Evolutionary conservation across 257 asterid species (phyloP), one percentile per base, ranked within the genome.

Genomic region (Avicennia marina): DNA sequence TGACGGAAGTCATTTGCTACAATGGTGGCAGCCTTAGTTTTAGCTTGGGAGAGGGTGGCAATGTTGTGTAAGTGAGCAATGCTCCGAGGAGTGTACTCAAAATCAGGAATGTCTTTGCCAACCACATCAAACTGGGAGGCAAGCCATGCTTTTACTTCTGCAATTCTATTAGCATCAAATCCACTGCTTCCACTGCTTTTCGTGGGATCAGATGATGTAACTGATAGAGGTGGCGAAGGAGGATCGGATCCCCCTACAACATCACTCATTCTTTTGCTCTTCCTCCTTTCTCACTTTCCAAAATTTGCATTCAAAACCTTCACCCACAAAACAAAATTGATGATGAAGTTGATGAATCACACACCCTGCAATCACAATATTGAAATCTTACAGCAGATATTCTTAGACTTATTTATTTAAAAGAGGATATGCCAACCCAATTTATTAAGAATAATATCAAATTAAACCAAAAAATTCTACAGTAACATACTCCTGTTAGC

Each of bases 81-180:
- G 77, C 90, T 89, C 41, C 87, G 79, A 42, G 94, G 86, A 18
- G 98, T 93, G 76, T 86, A 93, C 75, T 86, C 95, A n/a, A 93
- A 93, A 58, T 86, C 94, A 6, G 97, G 97, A 45, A 86, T 78
- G 45, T 86, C 95, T 78, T 84, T 93, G 24, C 99, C 97, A 3
- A 46, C 95, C 11, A 83, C 91, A 36, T 82, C 84, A 56, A 90
- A 90, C 59, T 90, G 95, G 33, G 96, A 79, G 49, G 63, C 78
- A 26, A 87, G 83, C 98, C 96, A 90, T 11, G 86, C 74, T 73
- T 90, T 90, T 68, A 90, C 95, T 72, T 90, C 98, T 21, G 89
- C 81, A 63, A 87, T 81, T 65, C 84, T 74, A 61, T 57, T 85
- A 40, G 94, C 89, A 78, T 90, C 98, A 45, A 90, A 84, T 18